Evolutionary conservation across 2,329 filamentous ascomycete species (phyloP).

Genomic region (Alternaria tenuissima): DNA sequence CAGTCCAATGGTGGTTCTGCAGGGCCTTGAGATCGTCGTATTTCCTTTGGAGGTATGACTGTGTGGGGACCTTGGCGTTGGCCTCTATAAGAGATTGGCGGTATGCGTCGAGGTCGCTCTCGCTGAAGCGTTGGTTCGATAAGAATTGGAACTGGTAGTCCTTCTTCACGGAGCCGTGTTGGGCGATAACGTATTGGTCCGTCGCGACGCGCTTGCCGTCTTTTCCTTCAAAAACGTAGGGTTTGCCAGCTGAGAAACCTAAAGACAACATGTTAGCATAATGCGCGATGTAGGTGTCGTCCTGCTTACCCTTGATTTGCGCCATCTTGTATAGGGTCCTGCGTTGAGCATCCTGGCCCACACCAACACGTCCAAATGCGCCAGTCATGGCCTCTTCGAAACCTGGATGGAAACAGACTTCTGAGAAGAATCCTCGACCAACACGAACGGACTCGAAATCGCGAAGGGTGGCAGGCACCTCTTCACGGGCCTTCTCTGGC

Average conservation of each 20-base stretch:
- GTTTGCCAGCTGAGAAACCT: conserved; percentile 81
- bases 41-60: conserved; percentile 72
- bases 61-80: conserved; percentile 76
- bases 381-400: conserved; percentile 84
- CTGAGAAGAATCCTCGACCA: conserved; percentile 83
- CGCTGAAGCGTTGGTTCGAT: conserved; percentile 85
- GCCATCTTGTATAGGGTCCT: conserved; percentile 87
- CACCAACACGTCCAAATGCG: conserved; percentile 84
- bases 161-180: conserved; percentile 83
- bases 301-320: conserved; percentile 76
- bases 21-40: conserved; percentile 81
- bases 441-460: conserved; percentile 87
- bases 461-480: conserved; percentile 74
- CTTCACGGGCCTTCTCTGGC: conserved; percentile 65
- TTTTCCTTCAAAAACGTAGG: conserved; percentile 80
- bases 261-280: conserved; percentile 31
- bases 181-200: conserved; percentile 82
- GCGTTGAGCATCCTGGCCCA: conserved; percentile 79
- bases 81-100: conserved; percentile 75
- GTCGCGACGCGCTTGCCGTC: conserved; percentile 82
- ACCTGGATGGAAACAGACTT: conserved; percentile 91
- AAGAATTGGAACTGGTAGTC: conserved; percentile 91
- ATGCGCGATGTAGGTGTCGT: neutral
- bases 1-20: conserved; percentile 81
- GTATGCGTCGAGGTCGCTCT: conserved; percentile 84